These are phyloP conservation scores for Paramecium caudatum DNA, from an alignment of 73 alveolate species.

Conservation along the genomic window DNA sequence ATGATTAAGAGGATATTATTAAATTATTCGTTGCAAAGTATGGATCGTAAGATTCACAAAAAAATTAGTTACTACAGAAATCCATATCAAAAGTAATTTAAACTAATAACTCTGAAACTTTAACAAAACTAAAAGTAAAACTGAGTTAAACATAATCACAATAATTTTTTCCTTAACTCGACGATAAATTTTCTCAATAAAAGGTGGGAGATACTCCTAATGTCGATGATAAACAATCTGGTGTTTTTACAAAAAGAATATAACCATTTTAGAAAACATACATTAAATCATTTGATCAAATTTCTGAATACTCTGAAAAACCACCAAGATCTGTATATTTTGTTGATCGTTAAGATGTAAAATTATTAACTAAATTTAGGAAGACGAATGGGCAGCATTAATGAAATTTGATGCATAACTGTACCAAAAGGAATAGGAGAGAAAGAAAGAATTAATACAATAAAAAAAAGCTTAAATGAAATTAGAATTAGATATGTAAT, in stretches of 20 bases:
- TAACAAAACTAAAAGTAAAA: constrained; percentile 19
- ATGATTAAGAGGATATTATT: constrained; percentile 47
- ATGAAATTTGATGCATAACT: constrained; percentile 63
- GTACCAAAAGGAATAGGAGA: constrained; percentile 48
- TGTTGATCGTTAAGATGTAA: constrained; percentile 59
- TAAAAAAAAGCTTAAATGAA: constrained; percentile 35
- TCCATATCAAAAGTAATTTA: neutral
- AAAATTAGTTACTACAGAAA: constrained; percentile 1
- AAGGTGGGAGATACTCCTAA: neutral
- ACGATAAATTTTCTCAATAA: neutral
- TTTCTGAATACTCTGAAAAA: constrained; percentile 43
- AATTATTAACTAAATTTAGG: neutral
- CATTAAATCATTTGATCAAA: neutral
- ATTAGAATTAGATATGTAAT: constrained; percentile 25
- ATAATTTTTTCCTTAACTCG: constrained; percentile 48
- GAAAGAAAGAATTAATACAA: constrained; percentile 14
- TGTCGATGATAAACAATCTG: neutral
- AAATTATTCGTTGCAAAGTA: constrained; percentile 28
- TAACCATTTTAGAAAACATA: constrained; percentile 39
- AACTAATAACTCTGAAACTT: neutral
- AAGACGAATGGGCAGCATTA: constrained; percentile 70
- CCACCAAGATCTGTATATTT: constrained; percentile 28
- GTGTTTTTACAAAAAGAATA: neutral
- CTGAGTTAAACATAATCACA: constrained; percentile 35
- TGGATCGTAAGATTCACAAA: neutral